Conservation (phyloP, 352 stramenopile genomes). For the Globisporangium takayamanum region DNA sequence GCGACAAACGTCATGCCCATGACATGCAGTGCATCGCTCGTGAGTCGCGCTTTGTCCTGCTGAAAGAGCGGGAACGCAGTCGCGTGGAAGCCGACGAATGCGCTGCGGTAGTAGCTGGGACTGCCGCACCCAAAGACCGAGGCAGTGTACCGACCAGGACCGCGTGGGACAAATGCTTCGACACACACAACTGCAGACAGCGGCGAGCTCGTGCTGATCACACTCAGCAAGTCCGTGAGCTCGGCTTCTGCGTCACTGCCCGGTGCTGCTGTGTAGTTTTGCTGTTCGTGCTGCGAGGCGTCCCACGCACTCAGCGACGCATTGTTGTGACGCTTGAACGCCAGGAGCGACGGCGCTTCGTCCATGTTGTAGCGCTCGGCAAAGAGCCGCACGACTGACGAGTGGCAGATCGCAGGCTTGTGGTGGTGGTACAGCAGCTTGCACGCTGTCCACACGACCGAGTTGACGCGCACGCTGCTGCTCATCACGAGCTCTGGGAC, state of each 20-base stretch:
- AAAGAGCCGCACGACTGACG: conserved; percentile 40
- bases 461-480: conserved; percentile 37
- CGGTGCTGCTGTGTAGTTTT: conserved; percentile 14
- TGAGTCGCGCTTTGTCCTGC: conserved; percentile 26
- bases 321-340: conserved; percentile 1
- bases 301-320: background rate
- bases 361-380: conserved; percentile 27
- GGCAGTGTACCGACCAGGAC: conserved; percentile 16
- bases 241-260: conserved; percentile 33
- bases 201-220: conserved; percentile 49
- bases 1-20: conserved; percentile 30
- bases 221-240: conserved; percentile 34
- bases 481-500: conserved; percentile 35
- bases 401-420: conserved; percentile 45
- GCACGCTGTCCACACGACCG: conserved; percentile 46
- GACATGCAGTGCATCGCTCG: conserved; percentile 15
- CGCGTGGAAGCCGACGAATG: conserved; percentile 18
- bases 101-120: conserved; percentile 27
- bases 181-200: conserved; percentile 37
- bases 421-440: conserved; percentile 37
- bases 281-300: background rate
- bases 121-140: conserved; percentile 32
- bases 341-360: conserved; percentile 7
- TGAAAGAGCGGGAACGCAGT: conserved; percentile 15
- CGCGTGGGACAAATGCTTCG: conserved; percentile 33